Evolutionary conservation across 768 basidiomycete species (phyloP).

Genomic region (Psilocybe tampanensis): DNA sequence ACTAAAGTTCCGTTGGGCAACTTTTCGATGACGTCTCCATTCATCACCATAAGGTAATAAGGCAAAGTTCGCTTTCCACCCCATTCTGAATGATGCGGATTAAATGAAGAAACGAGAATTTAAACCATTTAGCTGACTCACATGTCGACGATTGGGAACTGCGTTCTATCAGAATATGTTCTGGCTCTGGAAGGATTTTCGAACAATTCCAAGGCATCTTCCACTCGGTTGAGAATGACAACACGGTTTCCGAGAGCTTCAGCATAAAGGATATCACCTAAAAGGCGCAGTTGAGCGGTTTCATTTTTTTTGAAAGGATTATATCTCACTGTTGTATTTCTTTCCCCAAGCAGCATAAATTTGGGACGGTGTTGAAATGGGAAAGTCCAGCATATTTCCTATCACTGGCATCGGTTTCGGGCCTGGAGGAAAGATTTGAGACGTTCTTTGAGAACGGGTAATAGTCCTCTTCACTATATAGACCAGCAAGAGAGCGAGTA

Average conservation of each 20-base stretch:
- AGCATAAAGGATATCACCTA: conserved; percentile 27
- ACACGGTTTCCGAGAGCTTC: conserved; percentile 25
- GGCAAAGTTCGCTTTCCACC: conserved; percentile 38
- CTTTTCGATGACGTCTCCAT: conserved; percentile 38
- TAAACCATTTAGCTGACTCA: neutral
- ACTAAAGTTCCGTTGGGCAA: conserved; percentile 36
- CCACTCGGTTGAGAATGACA: conserved; percentile 27
- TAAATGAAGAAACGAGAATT: neutral
- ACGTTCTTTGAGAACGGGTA: no score
- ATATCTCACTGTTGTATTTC: conserved; percentile 18
- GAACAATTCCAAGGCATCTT: conserved; percentile 29
- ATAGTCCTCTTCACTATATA: no score
- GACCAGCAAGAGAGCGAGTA: no score
- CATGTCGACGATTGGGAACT: conserved; percentile 17
- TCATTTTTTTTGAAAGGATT: neutral
- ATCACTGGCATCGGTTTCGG: conserved; percentile 27
- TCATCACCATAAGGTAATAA: conserved; percentile 34
- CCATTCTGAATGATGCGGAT: no score
- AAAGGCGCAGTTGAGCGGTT: neutral
- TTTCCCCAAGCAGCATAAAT: conserved; percentile 17
- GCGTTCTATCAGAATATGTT: conserved; percentile 48
- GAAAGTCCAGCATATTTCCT: conserved; percentile 21
- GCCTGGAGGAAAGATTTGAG: conserved; percentile 13
- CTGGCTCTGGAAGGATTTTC: conserved; percentile 43
- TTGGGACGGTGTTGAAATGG: neutral